Base-by-base conservation (phyloP, 2,329 filamentous ascomycete species). In the Stenocarpella maydis region DNA sequence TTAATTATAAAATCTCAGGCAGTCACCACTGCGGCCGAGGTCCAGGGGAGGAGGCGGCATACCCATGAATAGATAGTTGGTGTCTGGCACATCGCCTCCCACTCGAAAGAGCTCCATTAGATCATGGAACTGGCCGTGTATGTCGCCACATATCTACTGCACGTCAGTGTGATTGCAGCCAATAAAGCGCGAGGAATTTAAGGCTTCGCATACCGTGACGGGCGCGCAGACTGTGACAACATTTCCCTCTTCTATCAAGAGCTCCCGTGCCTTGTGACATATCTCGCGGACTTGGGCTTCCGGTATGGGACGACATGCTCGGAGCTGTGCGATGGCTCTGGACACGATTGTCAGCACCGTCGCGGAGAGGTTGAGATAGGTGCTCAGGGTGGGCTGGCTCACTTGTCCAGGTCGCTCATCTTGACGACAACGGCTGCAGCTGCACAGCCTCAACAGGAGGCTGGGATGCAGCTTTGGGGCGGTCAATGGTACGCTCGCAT, bases 51-150 rank as follows among this genome's bases (percentile, higher is more conserved):
- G 31, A 54, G 17, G 53, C n/a, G 10, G 9, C 81, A 54, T 85
- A 93, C 91, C 95, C 94, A 98, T 97, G 82, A 98, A 98, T 4
- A 98, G 88, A 80, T 98, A 98, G 78, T 97, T 97, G 39, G 95
- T 98, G 77, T 98, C 95, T 49, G 95, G 95, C 4, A 97, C 93
- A 79, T 97, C 94, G 72, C 95, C 95, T 71, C 95, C 95, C 4
- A 98, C 95, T 65, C 94, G 89, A 79, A 98, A 98, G 7, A 98
- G 88, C 81, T 98, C 95, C 95, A 98, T 98, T 76, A 98, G 82
- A 78, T 98, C 95, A 77, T 98, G 95, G 78, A 98, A 98, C 80
- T 98, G 95, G 74, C 95, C 95, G 78, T 98, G 95, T 69, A 98
- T 98, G 78, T 98, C 95, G 76, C 95, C 95, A 78, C 95, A 98